A percentile compares a stretch with the other conserved stretches of the same genome.
Evolutionary conservation across 2,329 filamentous ascomycete genomes (phyloP).

Genomic region (Aspergillus luchuensis): DNA sequence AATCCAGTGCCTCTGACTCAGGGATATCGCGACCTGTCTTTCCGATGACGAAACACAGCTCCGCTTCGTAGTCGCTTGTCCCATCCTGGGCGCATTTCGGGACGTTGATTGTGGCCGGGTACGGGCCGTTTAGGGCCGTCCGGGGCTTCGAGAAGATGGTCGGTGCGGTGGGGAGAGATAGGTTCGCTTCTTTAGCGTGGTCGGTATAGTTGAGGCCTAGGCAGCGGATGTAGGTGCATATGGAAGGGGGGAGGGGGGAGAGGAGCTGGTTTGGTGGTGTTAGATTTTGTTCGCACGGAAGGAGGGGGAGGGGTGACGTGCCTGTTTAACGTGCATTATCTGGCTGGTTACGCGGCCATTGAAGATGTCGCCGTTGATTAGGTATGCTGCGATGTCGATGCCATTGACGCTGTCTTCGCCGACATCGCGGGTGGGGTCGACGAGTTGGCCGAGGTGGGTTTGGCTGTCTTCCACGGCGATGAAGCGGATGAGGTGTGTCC

Average conservation of each 20-base stretch:
- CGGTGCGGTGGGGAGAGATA: conserved; percentile 38
- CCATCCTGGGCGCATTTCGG: conserved; percentile 36
- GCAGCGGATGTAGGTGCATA: conserved; percentile 45
- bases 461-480: conserved; percentile 1
- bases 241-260: neutral
- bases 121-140: conserved; percentile 29
- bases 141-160: conserved; percentile 45
- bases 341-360: neutral
- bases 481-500: neutral
- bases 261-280: neutral
- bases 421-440: conserved; percentile 2
- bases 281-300: no score
- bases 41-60: conserved; percentile 42
- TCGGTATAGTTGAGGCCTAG: conserved; percentile 51
- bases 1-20: conserved; percentile 39
- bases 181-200: conserved; percentile 43
- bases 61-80: conserved; percentile 35
- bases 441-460: neutral
- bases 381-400: neutral
- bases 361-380: neutral
- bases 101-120: conserved; percentile 30
- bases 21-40: conserved; percentile 44
- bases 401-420: neutral
- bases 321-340: neutral
- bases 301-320: no score